These are phyloP conservation scores for Crucihimalaya himalaica DNA, from an alignment of 345 rosid species.

Conservation along the genomic window DNA sequence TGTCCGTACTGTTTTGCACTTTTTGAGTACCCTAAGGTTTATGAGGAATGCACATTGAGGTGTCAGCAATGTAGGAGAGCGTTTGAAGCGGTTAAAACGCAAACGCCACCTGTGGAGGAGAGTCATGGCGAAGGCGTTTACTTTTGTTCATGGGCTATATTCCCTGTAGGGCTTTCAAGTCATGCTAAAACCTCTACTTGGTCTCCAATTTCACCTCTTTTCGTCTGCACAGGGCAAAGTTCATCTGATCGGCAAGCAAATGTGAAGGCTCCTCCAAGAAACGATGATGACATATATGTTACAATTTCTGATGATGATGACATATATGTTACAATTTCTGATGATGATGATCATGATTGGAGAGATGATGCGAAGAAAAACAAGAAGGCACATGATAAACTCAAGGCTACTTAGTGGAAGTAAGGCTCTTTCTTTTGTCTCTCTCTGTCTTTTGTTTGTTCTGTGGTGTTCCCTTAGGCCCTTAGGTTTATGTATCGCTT, in stretches of 20 bases:
- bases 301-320: constrained; percentile 47
- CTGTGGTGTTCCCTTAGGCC: constrained; percentile 29
- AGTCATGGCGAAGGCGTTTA: constrained; percentile 47
- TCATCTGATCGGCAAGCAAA: constrained; percentile 2
- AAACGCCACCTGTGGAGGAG: constrained; percentile 59
- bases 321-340: constrained; percentile 48
- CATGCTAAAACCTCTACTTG: constrained; percentile 44
- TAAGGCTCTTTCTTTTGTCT: constrained; percentile 22
- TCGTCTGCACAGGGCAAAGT: constrained; percentile 40
- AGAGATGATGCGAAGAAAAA: constrained; percentile 28
- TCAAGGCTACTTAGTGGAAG: constrained; percentile 58
- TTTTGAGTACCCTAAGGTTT: constrained; percentile 68
- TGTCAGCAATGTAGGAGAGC: constrained; percentile 76
- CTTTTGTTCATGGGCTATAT: constrained; percentile 70
- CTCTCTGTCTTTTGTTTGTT: constrained; percentile 12
- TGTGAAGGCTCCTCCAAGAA: constrained; percentile 24
- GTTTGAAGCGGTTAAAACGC: constrained; percentile 66
- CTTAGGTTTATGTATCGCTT: constrained; percentile 34
- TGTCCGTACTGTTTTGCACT: constrained; percentile 75
- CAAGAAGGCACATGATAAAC: constrained; percentile 60
- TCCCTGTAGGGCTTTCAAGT: constrained; percentile 60
- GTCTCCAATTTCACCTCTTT: constrained; percentile 67
- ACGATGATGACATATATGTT: constrained; percentile 44
- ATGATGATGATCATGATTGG: constrained; percentile 51
- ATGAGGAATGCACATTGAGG: constrained; percentile 67